Conservation (phyloP, 2,329 filamentous ascomycete species). For the Aciculosporium take region DNA sequence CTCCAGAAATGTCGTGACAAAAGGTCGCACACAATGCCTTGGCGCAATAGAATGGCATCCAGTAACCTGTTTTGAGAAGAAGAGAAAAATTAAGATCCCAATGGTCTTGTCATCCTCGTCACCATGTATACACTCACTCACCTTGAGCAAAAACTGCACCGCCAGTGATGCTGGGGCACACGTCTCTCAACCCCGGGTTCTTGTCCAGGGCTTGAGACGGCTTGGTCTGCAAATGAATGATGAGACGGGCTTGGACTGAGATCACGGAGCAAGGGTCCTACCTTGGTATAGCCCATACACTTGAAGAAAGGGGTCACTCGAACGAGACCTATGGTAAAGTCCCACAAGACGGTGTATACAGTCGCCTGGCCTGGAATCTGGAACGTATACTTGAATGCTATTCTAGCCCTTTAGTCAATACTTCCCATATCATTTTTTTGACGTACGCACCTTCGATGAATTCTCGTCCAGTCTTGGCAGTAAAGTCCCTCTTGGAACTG, state of each 20-base stretch:
- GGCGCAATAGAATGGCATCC: slow-evolving; percentile 85
- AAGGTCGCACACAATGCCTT: slow-evolving; percentile 81
- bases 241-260: slow-evolving; percentile 8
- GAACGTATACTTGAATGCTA: slow-evolving; percentile 79
- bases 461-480: slow-evolving; percentile 72
- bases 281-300: slow-evolving; percentile 76
- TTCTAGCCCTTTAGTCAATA: not conserved
- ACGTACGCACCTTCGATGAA: slow-evolving; percentile 68
- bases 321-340: slow-evolving; percentile 88
- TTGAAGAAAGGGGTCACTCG: slow-evolving; percentile 94
- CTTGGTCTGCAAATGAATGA: slow-evolving; percentile 47
- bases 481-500: slow-evolving; percentile 83
- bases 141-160: slow-evolving; percentile 84
- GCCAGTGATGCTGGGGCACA: slow-evolving; percentile 88
- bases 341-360: slow-evolving; percentile 79
- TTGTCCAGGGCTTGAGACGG: slow-evolving; percentile 68
- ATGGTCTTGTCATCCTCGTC: not conserved
- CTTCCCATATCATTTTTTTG: no score
- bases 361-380: slow-evolving; percentile 50
- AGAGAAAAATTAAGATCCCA: slow-evolving; percentile 6
- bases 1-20: slow-evolving; percentile 70
- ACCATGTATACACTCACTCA: slow-evolving; percentile 27
- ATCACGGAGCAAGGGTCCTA: slow-evolving; percentile 19
- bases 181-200: slow-evolving; percentile 74
- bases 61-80: slow-evolving; percentile 53